phyloP scores from a whole-genome alignment of 768 basidiomycete species.

The Leccinellum luteum region DNA sequence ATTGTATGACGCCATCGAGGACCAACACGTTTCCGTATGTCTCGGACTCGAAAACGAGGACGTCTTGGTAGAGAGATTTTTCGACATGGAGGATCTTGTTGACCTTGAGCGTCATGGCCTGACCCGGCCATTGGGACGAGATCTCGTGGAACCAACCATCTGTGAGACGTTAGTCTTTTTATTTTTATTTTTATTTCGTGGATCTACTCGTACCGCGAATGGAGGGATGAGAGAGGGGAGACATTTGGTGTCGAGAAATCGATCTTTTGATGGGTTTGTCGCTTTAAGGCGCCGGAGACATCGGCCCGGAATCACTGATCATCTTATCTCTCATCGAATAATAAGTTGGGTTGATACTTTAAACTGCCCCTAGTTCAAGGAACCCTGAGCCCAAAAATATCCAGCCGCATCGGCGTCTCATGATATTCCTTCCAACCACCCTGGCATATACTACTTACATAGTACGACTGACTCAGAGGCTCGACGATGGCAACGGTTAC shows the following conservation, averaged over 20 bases:
- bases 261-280: too few species aligned
- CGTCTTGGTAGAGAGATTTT: conserved; percentile 92
- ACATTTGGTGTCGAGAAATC: conserved; percentile 36
- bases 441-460: background rate
- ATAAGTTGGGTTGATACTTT: background rate
- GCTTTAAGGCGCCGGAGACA: too few species aligned
- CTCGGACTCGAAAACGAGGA: conserved; percentile 94
- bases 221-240: conserved; percentile 55
- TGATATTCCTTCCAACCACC: background rate
- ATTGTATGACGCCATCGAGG: conserved; percentile 94
- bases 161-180: conserved; percentile 24
- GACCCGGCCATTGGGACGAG: conserved; percentile 94
- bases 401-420: background rate
- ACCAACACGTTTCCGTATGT: conserved; percentile 97
- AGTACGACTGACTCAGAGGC: background rate
- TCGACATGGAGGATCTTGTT: conserved; percentile 93
- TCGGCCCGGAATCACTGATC: background rate
- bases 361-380: background rate
- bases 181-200: background rate
- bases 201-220: conserved; percentile 41
- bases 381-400: background rate
- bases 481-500: background rate
- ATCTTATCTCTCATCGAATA: conserved; percentile 5
- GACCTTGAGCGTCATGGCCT: conserved; percentile 97
- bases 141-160: conserved; percentile 98